Conservation (phyloP, 169 alveolate species). For the Plasmodium coatneyi region DNA sequence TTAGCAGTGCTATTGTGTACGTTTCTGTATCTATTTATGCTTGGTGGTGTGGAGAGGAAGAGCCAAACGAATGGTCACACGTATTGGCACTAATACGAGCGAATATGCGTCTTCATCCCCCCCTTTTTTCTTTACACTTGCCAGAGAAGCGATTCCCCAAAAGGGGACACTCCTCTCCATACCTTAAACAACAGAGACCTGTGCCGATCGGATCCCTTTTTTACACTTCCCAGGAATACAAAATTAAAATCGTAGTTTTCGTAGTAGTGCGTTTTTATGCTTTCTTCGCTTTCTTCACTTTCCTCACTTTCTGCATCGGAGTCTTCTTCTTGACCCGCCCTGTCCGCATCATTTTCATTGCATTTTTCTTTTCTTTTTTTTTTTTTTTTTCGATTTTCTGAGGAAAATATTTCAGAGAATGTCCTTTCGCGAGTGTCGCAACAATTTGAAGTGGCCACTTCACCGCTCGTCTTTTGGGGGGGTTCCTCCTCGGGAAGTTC, state of each 20-base stretch:
- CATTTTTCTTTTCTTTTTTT: neutral
- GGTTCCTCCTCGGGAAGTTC: neutral
- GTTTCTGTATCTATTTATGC: neutral
- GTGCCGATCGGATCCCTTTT: conserved; percentile 52
- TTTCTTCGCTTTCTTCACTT: conserved; percentile 43
- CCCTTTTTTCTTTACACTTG: neutral
- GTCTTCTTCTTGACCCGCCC: neutral
- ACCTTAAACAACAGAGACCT: conserved; percentile 47
- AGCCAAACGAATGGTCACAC: neutral
- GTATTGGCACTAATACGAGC: neutral
- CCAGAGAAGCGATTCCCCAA: neutral
- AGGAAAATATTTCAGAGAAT: conserved; percentile 40
- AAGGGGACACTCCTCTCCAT: neutral
- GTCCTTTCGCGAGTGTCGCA: conserved; percentile 5
- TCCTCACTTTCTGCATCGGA: conserved; percentile 2
- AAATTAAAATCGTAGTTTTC: conserved; percentile 43
- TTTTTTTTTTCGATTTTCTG: conserved; percentile 28
- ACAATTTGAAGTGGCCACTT: neutral
- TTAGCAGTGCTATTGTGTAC: neutral
- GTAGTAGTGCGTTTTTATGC: conserved; percentile 53
- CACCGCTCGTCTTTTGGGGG: neutral
- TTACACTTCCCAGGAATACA: conserved; percentile 64
- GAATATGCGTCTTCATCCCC: too few relatives aligned
- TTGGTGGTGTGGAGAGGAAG: neutral
- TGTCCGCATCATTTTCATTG: neutral